Conservation (phyloP, 2,329 filamentous ascomycete genomes). For the Paramyrothecium roridum region DNA sequence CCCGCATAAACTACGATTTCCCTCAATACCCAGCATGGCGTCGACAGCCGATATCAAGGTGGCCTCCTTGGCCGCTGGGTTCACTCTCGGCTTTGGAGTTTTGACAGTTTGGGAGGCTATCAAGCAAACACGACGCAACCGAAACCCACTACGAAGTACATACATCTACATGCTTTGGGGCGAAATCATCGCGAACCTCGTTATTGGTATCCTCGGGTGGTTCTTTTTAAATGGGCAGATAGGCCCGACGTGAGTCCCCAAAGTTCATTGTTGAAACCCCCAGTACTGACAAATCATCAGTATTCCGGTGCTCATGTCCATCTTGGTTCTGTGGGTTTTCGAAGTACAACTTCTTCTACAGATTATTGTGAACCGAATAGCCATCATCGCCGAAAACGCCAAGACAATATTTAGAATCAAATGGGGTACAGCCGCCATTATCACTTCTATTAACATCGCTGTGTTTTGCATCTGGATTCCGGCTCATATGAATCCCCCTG, state of each 20-base stretch:
- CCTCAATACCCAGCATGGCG: constrained; percentile 5
- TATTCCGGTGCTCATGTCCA: constrained; percentile 29
- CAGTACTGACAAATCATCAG: constrained; percentile 9
- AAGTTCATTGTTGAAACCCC: too few relatives aligned
- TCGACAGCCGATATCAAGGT: constrained; percentile 21
- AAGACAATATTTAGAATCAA: constrained; percentile 37
- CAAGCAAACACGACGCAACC: constrained; percentile 36
- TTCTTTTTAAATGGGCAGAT: constrained; percentile 33
- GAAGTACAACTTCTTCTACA: constrained; percentile 50
- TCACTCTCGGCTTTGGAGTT: constrained; percentile 38
- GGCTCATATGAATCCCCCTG: constrained; percentile 34
- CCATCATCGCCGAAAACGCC: constrained; percentile 41
- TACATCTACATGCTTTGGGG: constrained; percentile 46
- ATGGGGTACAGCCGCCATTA: constrained; percentile 40
- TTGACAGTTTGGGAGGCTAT: constrained; percentile 36
- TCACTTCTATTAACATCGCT: constrained; percentile 47
- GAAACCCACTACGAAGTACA: constrained; percentile 25
- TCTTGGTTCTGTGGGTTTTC: constrained; percentile 37
- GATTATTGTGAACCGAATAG: constrained; percentile 53
- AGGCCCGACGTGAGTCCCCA: constrained; percentile 18
- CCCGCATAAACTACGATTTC: neutral
- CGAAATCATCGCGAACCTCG: constrained; percentile 35
- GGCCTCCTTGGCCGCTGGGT: constrained; percentile 25
- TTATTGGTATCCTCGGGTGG: constrained; percentile 35
- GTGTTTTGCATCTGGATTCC: constrained; percentile 55